Percentiles rank a stretch among this genome's conserved stretches.
These are phyloP conservation scores for Magnolia officinalis DNA, from an alignment of 164 flowering plant genomes.

Conservation along the genomic window DNA sequence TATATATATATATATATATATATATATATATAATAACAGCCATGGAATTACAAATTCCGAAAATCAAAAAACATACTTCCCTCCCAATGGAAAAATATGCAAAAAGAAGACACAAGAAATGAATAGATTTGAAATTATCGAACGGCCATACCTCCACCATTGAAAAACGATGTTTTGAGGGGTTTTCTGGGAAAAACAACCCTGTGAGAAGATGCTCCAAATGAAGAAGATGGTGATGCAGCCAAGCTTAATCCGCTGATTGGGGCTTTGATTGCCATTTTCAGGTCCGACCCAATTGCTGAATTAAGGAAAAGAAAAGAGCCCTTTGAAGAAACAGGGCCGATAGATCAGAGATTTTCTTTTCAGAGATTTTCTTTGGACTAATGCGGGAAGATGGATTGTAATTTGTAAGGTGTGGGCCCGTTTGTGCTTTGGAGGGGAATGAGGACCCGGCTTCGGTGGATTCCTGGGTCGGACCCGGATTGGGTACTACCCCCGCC, in stretches of 20 bases:
- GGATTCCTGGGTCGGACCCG: too few species aligned
- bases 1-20: too few species aligned
- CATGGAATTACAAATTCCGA: neutral
- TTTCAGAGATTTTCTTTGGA: too few species aligned
- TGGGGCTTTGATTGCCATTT: constrained; percentile 35
- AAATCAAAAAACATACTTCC: neutral
- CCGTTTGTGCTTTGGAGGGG: too few species aligned
- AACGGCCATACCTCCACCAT: constrained; percentile 30
- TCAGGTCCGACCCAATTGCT: constrained; percentile 9
- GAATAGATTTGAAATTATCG: neutral
- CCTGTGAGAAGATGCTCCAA: constrained; percentile 22
- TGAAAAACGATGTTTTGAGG: constrained; percentile 28
- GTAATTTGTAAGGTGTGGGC: too few species aligned
- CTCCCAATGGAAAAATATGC: neutral
- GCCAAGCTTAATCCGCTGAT: constrained; percentile 25
- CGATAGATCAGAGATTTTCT: too few species aligned
- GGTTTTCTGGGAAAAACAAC: constrained; percentile 4
- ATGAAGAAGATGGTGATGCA: constrained; percentile 24
- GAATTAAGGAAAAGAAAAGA: too few species aligned
- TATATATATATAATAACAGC: neutral
- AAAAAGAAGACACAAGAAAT: neutral
- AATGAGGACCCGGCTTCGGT: too few species aligned
- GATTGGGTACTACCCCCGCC: too few species aligned
- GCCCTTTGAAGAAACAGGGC: too few species aligned
- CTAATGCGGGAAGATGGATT: too few species aligned